Evolutionary conservation across 345 rosid genomes (phyloP).

Genomic region (Gossypium arboreum): DNA sequence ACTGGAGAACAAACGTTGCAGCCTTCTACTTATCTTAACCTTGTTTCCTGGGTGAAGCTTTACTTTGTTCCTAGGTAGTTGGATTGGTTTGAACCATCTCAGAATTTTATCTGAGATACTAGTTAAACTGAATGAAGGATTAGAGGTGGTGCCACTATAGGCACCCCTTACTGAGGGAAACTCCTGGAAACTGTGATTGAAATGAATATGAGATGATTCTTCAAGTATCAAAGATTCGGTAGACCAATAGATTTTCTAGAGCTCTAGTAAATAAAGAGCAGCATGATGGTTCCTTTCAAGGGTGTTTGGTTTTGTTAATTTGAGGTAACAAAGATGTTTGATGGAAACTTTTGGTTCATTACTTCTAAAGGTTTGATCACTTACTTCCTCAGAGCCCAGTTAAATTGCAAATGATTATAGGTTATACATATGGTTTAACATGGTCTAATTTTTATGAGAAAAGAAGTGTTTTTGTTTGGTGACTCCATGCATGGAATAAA

Average conservation of each 20-base stretch:
- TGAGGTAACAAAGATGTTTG: not conserved
- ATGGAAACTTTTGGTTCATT: not conserved
- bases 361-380: not conserved
- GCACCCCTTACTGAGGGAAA: not conserved
- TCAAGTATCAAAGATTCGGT: not conserved
- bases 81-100: not conserved
- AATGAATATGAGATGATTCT: not conserved
- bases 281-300: not conserved
- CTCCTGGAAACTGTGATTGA: not conserved
- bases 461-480: not conserved
- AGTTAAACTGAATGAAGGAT: not conserved
- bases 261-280: not conserved
- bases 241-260: not conserved
- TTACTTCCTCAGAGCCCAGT: not conserved
- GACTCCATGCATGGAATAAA: not conserved
- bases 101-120: not conserved
- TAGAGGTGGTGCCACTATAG: not conserved
- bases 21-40: not conserved
- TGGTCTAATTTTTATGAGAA: not conserved
- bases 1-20: not conserved
- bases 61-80: not conserved
- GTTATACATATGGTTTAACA: not conserved
- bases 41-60: not conserved
- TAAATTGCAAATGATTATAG: not conserved
- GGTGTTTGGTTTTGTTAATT: conserved; percentile 1